phyloP scores from a whole-genome alignment of 129 eudicot genomes.

The Ambrosia artemisiifolia region DNA sequence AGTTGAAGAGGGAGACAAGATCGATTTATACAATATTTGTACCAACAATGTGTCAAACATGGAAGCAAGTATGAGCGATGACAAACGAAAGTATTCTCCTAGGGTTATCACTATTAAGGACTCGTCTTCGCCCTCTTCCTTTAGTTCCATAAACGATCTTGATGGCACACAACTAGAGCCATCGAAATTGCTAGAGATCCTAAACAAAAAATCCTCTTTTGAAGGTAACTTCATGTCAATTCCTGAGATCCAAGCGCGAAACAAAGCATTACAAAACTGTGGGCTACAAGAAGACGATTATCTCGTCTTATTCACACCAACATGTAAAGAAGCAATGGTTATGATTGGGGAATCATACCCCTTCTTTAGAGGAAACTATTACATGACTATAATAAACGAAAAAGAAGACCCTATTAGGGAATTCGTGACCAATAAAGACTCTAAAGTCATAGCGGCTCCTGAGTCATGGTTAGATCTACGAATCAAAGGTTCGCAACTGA shows the following conservation, averaged over 20 bases:
- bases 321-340: slow-evolving; percentile 58
- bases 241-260: slow-evolving; percentile 73
- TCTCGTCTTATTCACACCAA: slow-evolving; percentile 48
- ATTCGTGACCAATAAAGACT: slow-evolving; percentile 51
- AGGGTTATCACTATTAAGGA: slow-evolving; percentile 36
- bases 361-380: slow-evolving; percentile 67
- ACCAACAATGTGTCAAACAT: slow-evolving; percentile 43
- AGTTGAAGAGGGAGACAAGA: slow-evolving; percentile 45
- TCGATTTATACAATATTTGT: slow-evolving; percentile 50
- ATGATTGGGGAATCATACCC: slow-evolving; percentile 87
- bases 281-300: slow-evolving; percentile 68
- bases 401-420: slow-evolving; percentile 53
- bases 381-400: slow-evolving; percentile 56
- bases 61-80: slow-evolving; percentile 42
- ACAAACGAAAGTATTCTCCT: slow-evolving; percentile 51
- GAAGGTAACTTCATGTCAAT: slow-evolving; percentile 77
- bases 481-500: slow-evolving; percentile 81
- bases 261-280: slow-evolving; percentile 60
- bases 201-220: slow-evolving; percentile 57
- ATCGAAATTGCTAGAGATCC: slow-evolving; percentile 52
- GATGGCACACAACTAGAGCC: slow-evolving; percentile 61
- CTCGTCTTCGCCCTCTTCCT: slow-evolving; percentile 51
- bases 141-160: slow-evolving; percentile 41
- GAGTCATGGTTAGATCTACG: slow-evolving; percentile 78
- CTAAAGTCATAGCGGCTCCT: slow-evolving; percentile 65